These are phyloP conservation scores for Yamadazyma tumulicola DNA, from an alignment of 805 yeast genomes.

Conservation along the genomic window DNA sequence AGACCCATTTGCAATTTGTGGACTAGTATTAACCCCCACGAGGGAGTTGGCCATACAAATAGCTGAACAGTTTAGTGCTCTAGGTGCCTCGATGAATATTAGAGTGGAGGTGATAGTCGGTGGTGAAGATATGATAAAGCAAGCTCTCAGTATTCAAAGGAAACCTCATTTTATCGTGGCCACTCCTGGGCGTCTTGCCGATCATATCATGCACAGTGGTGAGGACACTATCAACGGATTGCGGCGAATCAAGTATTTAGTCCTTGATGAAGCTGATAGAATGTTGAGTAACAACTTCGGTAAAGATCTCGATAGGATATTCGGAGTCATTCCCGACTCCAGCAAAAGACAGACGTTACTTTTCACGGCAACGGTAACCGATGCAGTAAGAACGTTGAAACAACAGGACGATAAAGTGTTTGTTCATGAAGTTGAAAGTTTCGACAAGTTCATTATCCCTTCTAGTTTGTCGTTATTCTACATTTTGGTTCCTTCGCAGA, in stretches of 20 bases:
- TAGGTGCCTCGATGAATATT: slow-evolving; percentile 87
- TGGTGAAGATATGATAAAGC: slow-evolving; percentile 91
- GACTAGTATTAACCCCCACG: slow-evolving; percentile 84
- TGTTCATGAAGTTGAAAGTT: slow-evolving; percentile 70
- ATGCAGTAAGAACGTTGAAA: slow-evolving; percentile 77
- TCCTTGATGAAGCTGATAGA: slow-evolving; percentile 95
- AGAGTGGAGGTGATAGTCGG: slow-evolving; percentile 85
- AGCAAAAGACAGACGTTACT: slow-evolving; percentile 78
- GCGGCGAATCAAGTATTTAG: slow-evolving; percentile 73
- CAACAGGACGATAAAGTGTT: slow-evolving; percentile 61
- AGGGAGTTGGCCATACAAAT: slow-evolving; percentile 95
- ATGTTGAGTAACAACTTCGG: slow-evolving; percentile 81
- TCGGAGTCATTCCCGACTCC: slow-evolving; percentile 67
- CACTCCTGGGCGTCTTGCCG: slow-evolving; percentile 95
- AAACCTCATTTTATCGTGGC: slow-evolving; percentile 95
- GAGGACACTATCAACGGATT: slow-evolving; percentile 82
- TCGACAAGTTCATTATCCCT: slow-evolving; percentile 80
- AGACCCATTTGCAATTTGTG: slow-evolving; percentile 92
- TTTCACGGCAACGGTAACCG: slow-evolving; percentile 95
- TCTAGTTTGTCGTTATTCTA: slow-evolving; percentile 61
- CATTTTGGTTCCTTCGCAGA: slow-evolving; percentile 78
- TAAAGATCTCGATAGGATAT: slow-evolving; percentile 69
- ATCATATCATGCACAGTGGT: slow-evolving; percentile 83
- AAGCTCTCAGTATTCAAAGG: slow-evolving; percentile 73
- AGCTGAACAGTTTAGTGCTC: slow-evolving; percentile 92